These are phyloP conservation scores for Coemansia sp. DNA, from an alignment of 192 early-diverging fungal species.

Conservation along the genomic window DNA sequence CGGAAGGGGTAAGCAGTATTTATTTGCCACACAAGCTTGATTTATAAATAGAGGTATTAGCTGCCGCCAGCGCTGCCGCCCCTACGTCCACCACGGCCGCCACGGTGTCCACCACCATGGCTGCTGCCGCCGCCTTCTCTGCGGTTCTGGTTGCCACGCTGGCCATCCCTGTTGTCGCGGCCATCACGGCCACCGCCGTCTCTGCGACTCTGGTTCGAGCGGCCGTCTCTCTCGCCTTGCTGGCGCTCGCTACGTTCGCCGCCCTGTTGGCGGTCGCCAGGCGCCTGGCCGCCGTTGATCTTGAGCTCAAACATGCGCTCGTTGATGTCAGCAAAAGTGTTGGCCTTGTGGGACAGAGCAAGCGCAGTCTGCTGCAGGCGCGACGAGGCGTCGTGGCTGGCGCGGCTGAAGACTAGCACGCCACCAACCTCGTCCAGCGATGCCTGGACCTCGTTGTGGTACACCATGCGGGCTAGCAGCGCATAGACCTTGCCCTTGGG, in stretches of 20 bases:
- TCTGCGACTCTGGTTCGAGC: slow-evolving; percentile 41
- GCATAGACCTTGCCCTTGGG: slow-evolving; percentile 60
- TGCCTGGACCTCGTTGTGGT: slow-evolving; percentile 85
- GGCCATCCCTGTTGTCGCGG: slow-evolving; percentile 20
- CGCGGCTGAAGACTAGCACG: slow-evolving; percentile 75
- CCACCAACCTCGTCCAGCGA: slow-evolving; percentile 81
- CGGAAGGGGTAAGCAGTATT: background rate
- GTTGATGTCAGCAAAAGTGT: slow-evolving; percentile 81
- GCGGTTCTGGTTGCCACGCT: slow-evolving; percentile 17
- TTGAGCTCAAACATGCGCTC: slow-evolving; percentile 85
- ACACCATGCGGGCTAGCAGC: slow-evolving; percentile 92
- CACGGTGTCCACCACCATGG: slow-evolving; percentile 7
- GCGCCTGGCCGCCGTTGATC: slow-evolving; percentile 48
- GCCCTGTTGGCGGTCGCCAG: slow-evolving; percentile 41
- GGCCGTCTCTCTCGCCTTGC: slow-evolving; percentile 37
- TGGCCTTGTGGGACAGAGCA: slow-evolving; percentile 84
- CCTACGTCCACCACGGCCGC: slow-evolving; percentile 13
- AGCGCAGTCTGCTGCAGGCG: slow-evolving; percentile 84
- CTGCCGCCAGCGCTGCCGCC: slow-evolving; percentile 16
- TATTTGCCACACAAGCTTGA: background rate
- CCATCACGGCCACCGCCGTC: slow-evolving; percentile 24
- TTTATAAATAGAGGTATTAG: slow-evolving; percentile 3
- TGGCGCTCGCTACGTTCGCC: slow-evolving; percentile 24
- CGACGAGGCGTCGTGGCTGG: slow-evolving; percentile 63
- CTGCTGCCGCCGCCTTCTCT: slow-evolving; percentile 20